Base-by-base conservation (phyloP, 2,329 filamentous ascomycete species). In the Berkeleyomyces basicola region DNA sequence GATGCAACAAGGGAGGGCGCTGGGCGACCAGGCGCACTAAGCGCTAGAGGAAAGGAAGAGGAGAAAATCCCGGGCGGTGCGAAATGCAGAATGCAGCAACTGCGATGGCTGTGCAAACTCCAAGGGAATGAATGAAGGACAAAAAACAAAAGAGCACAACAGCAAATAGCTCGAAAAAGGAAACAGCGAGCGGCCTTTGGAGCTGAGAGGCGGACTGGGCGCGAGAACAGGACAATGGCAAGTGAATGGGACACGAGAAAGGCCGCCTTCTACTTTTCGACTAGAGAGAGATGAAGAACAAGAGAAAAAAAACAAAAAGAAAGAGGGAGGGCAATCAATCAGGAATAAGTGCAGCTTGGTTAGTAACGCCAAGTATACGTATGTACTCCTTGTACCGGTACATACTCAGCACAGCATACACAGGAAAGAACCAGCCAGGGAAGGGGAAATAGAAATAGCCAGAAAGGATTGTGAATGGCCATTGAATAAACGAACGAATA, bases 61-160 rank as follows among this genome's bases (percentile, higher is more conserved):
- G 61, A 51, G 51, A 51, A 61, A 53, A 40, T 53, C 37, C 39
- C 44, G 37, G 36, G 31, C 51, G 59, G 43, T 61, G 59, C 47
- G 47, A 51, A 51, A 61, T 31, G 37, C 36, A 43, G 47, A 47
- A 23, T 23, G 47, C 36, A 61, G 31, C 46, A 33, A 47, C 5
- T 31, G 43, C 36, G 59, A 59, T 40, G 47, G 47, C 37, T 40
- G 59, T 40, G 59, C 59, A 51, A 37, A 10, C 14, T 43, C 33
- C 36, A 51, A 61, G 40, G 46, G 43, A 40, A 49, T 51, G n/a
- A 6, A 47, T 11, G 37, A 16, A 42, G 51, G 33, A 23, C 33
- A 46, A 47, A 40, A 44, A 46, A 16, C 33, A 57, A 57, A 7
- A 47, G 1, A 23, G 23, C 23, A 23, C 23, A 23, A 23, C 23